Conservation (phyloP, 2,329 filamentous ascomycete species). For the Hypoxylon sp. region DNA sequence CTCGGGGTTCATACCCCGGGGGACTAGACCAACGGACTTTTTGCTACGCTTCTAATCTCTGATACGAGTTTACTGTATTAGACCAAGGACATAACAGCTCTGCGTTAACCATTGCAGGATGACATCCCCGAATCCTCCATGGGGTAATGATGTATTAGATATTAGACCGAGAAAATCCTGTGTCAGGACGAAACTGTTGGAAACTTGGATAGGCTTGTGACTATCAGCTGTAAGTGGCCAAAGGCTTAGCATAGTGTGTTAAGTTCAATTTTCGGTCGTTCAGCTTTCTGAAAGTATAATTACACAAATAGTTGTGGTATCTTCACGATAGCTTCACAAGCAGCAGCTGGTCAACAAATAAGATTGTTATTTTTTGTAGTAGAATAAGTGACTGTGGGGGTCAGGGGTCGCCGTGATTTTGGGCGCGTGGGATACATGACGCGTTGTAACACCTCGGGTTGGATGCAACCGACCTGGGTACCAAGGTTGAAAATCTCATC, state of each 20-base stretch:
- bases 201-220: neutral
- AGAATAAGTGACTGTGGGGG: conserved; percentile 30
- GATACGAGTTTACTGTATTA: conserved; percentile 28
- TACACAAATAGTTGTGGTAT: conserved; percentile 21
- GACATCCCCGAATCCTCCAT: conserved; percentile 30
- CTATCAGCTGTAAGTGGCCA: conserved; percentile 8
- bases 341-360: conserved; percentile 15
- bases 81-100: conserved; percentile 26
- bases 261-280: neutral
- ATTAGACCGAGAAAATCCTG: conserved; percentile 37
- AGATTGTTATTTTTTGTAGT: conserved; percentile 7
- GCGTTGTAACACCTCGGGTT: conserved; percentile 31
- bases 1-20: conserved; percentile 28
- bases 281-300: conserved; percentile 2
- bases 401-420: conserved; percentile 5
- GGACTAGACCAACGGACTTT: conserved; percentile 23
- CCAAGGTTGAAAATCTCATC: conserved; percentile 20
- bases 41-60: conserved; percentile 16
- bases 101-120: conserved; percentile 31
- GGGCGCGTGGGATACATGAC: conserved; percentile 31
- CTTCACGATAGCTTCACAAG: conserved; percentile 38
- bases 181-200: conserved; percentile 11
- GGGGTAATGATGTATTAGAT: conserved; percentile 34
- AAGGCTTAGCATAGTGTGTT: neutral
- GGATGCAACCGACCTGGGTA: conserved; percentile 24